Base-by-base conservation (phyloP, 306 rosid genomes). In the Vicia sativa region DNA sequence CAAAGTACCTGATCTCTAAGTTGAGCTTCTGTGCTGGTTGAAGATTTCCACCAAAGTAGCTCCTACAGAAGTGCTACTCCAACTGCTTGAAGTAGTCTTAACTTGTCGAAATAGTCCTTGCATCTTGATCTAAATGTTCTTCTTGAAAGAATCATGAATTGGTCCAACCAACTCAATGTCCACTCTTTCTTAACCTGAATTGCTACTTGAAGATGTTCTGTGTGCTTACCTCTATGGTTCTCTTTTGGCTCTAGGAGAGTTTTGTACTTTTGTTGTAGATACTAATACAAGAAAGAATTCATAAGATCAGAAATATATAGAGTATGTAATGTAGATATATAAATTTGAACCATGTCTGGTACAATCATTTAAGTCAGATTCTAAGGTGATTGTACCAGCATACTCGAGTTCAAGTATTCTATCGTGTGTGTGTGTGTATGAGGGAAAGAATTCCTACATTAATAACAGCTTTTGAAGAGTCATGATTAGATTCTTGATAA, bases 1-100 rank as follows among this genome's bases (percentile, higher is more conserved):
- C 95, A 88, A 49, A 93, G 96, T 61, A 93, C 99, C 83, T 93
- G 99, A 78, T 93, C 99, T 85, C 99, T 77, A 19, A 93, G 86
- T 62, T 83, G 89, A 74, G 97, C 92, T 81, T 93, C 99, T 0
- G 96, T 93, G 48, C 84, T 83, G 11, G 56, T 88, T 42, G 88
- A 87, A 43, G 97, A 93, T 64, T 93, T 86, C 99, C 96, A 93
- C 99, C 96, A 93, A 49, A 93, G 96, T 57, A 93, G 90, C 10
- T 97, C 97, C 34, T 88, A 78, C 75, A 90, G 69, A 64, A 90
- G 70, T 16, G 96, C 99, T 76, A 93, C 80, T 55, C 97, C 99
- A 52, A 90, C 55, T 31, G 97, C 85, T 79, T 93, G 99, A 75
- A 88, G 49, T 48, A 93, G 64, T 72, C 96, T 90, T 54, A 93